Base-by-base conservation (phyloP, 495 filamentous ascomycete species). In the Penicillium paradoxum region DNA sequence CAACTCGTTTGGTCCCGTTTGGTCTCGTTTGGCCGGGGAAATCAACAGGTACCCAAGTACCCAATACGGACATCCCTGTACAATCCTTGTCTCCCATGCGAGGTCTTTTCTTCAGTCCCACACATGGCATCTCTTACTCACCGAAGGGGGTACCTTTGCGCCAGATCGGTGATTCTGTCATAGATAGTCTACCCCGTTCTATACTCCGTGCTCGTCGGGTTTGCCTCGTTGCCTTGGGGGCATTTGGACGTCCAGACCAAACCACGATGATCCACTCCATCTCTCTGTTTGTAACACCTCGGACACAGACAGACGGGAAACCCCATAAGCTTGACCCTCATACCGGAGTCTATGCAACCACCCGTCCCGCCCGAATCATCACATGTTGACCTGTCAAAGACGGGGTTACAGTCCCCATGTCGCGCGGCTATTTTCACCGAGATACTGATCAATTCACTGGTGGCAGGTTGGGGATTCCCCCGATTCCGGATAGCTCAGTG, bases 311-410 rank as follows among this genome's bases (percentile, higher is more conserved):
- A 50, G 55, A n/a, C n/a, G n/a, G n/a, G n/a, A n/a, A 39, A 37
- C 27, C 34, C 45, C 46, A 49, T 56, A 56, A 57, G 27, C 56
- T 53, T 49, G 59, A 34, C 36, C 37, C 52, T 49, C 46, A 49
- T 37, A 27, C 22, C 19, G 30, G 19, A n/a, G n/a, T 6, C 32
- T 17, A 25, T 56, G 55, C 53, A 48, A 10, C 44, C 42, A 54
- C 60, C 57, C 54, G 60, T 44, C 51, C 36, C 49, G 49, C 54
- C 53, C 56, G 34, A 53, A 53, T 53, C 58, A 42, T 41, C 55
- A 55, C 45, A 48, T 48, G 46, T 49, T 25, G 48, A 42, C 48
- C 37, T 41, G 36, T 32, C 24, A 40, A 13, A 36, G 46, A 14
- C 22, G 17, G 45, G 33, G 21, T 22, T 38, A 39, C 15, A 21